These are phyloP conservation scores for Heterococcus sp. DNA, from an alignment of 108 stramenopile genomes.

Conservation along the genomic window DNA sequence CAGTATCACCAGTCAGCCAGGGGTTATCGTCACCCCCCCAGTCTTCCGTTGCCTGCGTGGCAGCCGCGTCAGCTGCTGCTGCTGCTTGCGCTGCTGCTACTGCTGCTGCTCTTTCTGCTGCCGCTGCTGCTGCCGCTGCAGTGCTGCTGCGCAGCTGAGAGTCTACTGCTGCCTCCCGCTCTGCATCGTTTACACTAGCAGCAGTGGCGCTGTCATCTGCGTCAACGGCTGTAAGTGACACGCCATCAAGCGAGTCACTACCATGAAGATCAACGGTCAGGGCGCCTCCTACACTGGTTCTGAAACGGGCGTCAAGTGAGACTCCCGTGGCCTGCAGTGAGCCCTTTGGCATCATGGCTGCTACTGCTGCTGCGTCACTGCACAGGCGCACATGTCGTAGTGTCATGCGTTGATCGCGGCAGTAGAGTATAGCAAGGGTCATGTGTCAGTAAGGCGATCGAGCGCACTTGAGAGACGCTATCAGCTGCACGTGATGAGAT, in stretches of 20 bases:
- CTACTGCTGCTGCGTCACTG: constrained; percentile 4
- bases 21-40: not conserved
- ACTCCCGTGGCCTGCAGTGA: constrained; percentile 14
- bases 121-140: not conserved
- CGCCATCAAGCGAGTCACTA: too few species aligned
- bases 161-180: not conserved
- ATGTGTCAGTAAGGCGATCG: too few species aligned
- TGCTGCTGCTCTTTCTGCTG: not conserved
- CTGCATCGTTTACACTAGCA: not conserved
- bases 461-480: too few species aligned
- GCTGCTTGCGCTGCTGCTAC: constrained; percentile 3
- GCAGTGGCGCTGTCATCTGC: not conserved
- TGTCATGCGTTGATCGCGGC: too few species aligned
- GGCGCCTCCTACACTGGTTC: not conserved
- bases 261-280: constrained; percentile 19
- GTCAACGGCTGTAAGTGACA: not conserved
- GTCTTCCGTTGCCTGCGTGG: not conserved
- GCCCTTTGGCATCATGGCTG: constrained; percentile 3
- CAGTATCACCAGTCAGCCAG: not conserved
- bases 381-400: too few species aligned
- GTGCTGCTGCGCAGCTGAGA: too few species aligned
- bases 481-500: too few species aligned
- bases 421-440: too few species aligned
- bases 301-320: constrained; percentile 4
- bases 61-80: not conserved